A percentile compares a stretch with the other conserved stretches of the same genome.
Evolutionary conservation across 106 monocot species (phyloP).

Genomic region (Acorus calamus): DNA sequence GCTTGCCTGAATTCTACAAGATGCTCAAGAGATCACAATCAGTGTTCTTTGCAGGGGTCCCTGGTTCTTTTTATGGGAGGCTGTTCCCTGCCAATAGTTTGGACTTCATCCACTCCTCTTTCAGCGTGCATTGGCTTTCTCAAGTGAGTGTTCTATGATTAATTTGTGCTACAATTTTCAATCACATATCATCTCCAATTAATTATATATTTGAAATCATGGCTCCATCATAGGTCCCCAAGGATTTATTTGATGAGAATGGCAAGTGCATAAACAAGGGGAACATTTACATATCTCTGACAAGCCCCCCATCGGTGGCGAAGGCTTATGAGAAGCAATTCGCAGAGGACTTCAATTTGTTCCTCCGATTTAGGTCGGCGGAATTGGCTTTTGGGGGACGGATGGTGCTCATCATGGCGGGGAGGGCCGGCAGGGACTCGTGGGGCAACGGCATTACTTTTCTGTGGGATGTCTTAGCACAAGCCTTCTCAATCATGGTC

Average conservation of each 20-base stretch:
- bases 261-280: not conserved
- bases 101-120: conserved; percentile 12
- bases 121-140: conserved; percentile 15
- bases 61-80: conserved; percentile 19
- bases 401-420: not conserved
- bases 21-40: no score
- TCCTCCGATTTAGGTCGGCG: not conserved
- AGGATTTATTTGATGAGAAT: no score
- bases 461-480: no score
- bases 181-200: no score
- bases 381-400: not conserved
- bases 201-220: no score
- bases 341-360: not conserved
- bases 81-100: conserved; percentile 13
- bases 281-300: not conserved
- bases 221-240: no score
- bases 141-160: conserved; percentile 3
- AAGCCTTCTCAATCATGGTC: no score
- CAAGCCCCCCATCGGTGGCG: not conserved
- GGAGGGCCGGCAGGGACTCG: not conserved
- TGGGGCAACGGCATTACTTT: no score
- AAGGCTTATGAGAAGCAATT: not conserved
- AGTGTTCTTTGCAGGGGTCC: not conserved
- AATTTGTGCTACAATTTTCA: no score
- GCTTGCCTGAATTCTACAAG: no score